Conservation (phyloP, 2,329 filamentous ascomycete species). For the Acrocalymma vagum region DNA sequence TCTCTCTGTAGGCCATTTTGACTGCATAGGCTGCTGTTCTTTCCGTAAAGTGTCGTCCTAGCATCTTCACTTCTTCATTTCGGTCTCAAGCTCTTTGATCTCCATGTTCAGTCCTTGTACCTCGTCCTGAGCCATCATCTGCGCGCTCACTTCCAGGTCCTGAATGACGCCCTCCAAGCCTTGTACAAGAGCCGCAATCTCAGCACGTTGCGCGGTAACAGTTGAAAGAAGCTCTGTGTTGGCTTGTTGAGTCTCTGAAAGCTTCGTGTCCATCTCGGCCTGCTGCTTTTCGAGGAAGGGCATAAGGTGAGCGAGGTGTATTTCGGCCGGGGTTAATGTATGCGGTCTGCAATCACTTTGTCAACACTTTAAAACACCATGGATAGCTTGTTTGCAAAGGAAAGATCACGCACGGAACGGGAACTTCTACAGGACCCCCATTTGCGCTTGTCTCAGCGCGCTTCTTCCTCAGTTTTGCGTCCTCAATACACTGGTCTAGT, state of each 20-base stretch:
- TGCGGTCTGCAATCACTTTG: slow-evolving; percentile 57
- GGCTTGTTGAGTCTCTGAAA: slow-evolving; percentile 59
- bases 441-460: slow-evolving; percentile 48
- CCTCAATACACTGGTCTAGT: slow-evolving; percentile 66
- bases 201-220: slow-evolving; percentile 62
- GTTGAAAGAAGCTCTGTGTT: slow-evolving; percentile 63
- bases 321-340: slow-evolving; percentile 63
- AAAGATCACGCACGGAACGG: slow-evolving; percentile 58
- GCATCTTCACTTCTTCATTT: slow-evolving; percentile 45
- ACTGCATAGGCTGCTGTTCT: too few relatives aligned
- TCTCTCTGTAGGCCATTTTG: too few relatives aligned
- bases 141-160: slow-evolving; percentile 63
- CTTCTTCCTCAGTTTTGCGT: slow-evolving; percentile 63
- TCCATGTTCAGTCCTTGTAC: slow-evolving; percentile 45
- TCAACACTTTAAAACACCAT: slow-evolving; percentile 14
- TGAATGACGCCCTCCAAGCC: slow-evolving; percentile 64
- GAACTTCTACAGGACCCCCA: slow-evolving; percentile 42
- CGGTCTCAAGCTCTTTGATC: slow-evolving; percentile 43
- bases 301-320: slow-evolving; percentile 67
- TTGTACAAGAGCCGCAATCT: slow-evolving; percentile 64
- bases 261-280: slow-evolving; percentile 57
- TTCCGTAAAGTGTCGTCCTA: too few relatives aligned
- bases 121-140: slow-evolving; percentile 49
- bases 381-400: neutral
- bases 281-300: slow-evolving; percentile 63